These are phyloP conservation scores for Amphibolis antarctica DNA, from an alignment of 106 monocot genomes.

Conservation along the genomic window DNA sequence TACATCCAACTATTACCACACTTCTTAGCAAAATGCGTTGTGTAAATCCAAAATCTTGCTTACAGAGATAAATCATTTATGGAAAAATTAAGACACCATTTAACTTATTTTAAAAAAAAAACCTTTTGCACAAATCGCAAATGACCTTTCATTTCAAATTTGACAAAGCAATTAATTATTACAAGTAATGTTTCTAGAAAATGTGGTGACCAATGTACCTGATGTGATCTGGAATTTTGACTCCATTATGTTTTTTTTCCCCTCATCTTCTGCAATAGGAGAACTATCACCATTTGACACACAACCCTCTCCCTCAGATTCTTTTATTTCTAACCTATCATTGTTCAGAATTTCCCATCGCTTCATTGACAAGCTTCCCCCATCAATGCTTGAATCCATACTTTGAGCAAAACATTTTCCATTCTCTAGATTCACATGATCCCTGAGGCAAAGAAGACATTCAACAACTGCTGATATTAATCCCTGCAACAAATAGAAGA, in stretches of 20 bases:
- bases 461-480: conserved; percentile 46
- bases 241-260: conserved; percentile 21
- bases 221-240: conserved; percentile 10
- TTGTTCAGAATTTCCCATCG: conserved; percentile 26
- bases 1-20: no score
- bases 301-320: conserved; percentile 9
- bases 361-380: conserved; percentile 20
- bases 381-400: conserved; percentile 2
- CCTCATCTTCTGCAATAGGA: conserved; percentile 14
- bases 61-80: no score
- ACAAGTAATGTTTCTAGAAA: no score
- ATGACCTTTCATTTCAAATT: no score
- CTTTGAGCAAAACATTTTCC: conserved; percentile 12
- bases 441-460: conserved; percentile 48
- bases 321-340: conserved; percentile 7
- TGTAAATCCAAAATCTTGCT: no score
- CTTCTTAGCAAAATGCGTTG: no score
- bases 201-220: background rate
- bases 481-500: conserved; percentile 36
- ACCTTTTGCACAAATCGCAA: no score
- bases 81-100: no score
- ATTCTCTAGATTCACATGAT: conserved; percentile 15
- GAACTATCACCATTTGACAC: conserved; percentile 8
- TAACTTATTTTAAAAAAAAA: no score
- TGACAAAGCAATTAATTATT: no score